Base-by-base conservation (phyloP, 306 rosid species). In the Herpetospermum pedunculosum region DNA sequence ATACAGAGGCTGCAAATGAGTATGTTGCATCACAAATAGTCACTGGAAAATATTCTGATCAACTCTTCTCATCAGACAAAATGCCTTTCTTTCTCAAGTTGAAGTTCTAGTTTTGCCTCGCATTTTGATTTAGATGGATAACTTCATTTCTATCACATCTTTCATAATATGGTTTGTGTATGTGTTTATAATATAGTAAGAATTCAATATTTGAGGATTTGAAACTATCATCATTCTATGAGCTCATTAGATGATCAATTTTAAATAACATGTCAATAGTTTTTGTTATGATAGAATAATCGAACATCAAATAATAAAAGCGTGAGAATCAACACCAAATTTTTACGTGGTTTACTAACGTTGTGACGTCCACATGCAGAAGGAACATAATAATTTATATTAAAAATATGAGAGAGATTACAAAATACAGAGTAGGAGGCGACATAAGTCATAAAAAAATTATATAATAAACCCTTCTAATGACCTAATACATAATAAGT, bases 1-100 rank as follows among this genome's bases (percentile, higher is more conserved):
- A 90, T 84, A 85, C 98, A 3, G 97, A 90, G 69, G 87, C 97
- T 44, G 98, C 97, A 79, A 92, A 92, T 83, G 77, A 82, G 70
- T 84, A 78, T 71, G 93, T 88, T 2, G 83, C 93, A 40, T 83
- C 90, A 15, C 95, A 90, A 75, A 85, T 90, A 75, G 96, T 92
- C 70, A 87, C 89, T 0, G 96, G 97, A 77, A 83, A 88, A 55
- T 92, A 85, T 73, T 79, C 91, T 0, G 96, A 90, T 64, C 96
- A 96, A 16, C 96, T 90, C 40, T 92, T 90, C 87, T 81, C 91
- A 13, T 26, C 35, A 32, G 87, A 87, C 79, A 84, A 87, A 84
- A 87, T 88, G 92, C 89, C 96, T 30, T 88, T 84, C 82, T 86
- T 87, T 81, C 87, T 84, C 81, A 84, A 88, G 83, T 86, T 53